phyloP scores from a whole-genome alignment of 169 alveolate genomes.

The Cyclospora cayetanensis region DNA sequence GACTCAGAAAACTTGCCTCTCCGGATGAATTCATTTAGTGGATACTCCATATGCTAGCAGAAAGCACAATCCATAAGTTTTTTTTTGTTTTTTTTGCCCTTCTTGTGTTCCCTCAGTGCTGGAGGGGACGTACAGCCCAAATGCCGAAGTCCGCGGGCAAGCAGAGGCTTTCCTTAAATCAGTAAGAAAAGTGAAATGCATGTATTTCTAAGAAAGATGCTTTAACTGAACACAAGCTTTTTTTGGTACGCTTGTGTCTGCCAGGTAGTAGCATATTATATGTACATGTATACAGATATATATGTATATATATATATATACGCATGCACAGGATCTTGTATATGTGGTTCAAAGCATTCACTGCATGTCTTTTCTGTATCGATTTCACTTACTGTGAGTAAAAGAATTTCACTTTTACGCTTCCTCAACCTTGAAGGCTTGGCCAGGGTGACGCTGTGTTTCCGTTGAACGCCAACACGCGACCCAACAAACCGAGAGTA shows the following conservation, averaged over 20 bases:
- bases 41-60: too few relatives aligned
- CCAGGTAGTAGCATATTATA: not conserved
- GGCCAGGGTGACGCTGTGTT: not conserved
- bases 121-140: slow-evolving; percentile 25
- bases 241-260: not conserved
- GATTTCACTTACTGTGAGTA: not conserved
- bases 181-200: not conserved
- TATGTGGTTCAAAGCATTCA: not conserved
- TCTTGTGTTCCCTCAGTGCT: slow-evolving; percentile 13
- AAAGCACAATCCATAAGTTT: too few relatives aligned
- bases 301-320: too few relatives aligned
- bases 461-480: not conserved
- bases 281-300: not conserved
- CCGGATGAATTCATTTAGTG: too few relatives aligned
- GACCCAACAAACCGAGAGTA: not conserved
- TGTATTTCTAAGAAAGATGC: not conserved
- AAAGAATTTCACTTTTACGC: not conserved
- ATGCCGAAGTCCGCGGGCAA: slow-evolving; percentile 7
- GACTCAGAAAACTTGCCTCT: not conserved
- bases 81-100: not conserved
- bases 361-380: not conserved
- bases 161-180: slow-evolving; percentile 26
- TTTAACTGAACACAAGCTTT: not conserved
- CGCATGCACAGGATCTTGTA: not conserved
- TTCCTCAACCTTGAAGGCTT: not conserved